These are phyloP conservation scores for Drechslerella dactyloides DNA, from an alignment of 2,329 filamentous ascomycete species.

Conservation along the genomic window DNA sequence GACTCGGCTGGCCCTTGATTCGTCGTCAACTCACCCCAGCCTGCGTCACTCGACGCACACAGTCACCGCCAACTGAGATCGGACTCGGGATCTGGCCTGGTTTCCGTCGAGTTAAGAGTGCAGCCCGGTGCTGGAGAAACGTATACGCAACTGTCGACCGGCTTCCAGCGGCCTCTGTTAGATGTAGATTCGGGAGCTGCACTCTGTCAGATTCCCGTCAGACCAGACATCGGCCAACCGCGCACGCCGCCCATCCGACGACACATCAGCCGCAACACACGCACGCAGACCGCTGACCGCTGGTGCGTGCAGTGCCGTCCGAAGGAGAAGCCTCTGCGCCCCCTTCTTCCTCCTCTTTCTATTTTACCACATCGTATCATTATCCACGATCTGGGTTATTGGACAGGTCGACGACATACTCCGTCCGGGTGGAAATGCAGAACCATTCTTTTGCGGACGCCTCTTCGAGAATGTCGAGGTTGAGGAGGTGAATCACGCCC, in stretches of 20 bases:
- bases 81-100: neutral
- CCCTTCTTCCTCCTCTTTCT: neutral
- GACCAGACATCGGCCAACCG: conserved; percentile 15
- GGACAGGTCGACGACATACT: too few relatives aligned
- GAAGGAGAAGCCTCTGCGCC: neutral
- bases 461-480: conserved; percentile 55
- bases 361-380: conserved; percentile 7
- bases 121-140: neutral
- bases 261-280: conserved; percentile 7
- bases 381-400: neutral
- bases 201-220: conserved; percentile 8
- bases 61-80: neutral
- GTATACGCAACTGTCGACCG: conserved; percentile 10
- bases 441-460: conserved; percentile 55
- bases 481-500: conserved; percentile 51
- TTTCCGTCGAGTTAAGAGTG: neutral
- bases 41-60: neutral
- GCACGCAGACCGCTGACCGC: neutral
- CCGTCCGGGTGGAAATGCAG: conserved; percentile 47
- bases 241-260: neutral
- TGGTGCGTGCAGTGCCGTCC: conserved; percentile 7
- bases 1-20: neutral
- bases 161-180: conserved; percentile 9
- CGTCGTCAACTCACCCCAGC: neutral
- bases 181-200: conserved; percentile 32